These are phyloP conservation scores for Posidonia oceanica DNA, from an alignment of 116 monocot species.

Conservation along the genomic window DNA sequence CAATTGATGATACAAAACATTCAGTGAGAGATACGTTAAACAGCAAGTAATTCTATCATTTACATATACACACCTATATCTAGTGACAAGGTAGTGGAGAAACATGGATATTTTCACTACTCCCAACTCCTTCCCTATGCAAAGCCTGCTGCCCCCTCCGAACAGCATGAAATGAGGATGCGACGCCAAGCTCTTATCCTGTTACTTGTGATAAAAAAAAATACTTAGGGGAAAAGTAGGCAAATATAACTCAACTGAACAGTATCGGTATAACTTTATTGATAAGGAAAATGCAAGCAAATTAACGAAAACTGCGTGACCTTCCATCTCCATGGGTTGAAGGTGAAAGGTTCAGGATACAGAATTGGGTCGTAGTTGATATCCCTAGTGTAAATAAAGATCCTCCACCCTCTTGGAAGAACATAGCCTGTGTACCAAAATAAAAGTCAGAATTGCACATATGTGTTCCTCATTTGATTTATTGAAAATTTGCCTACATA, in stretches of 20 bases:
- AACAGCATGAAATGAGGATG: constrained; percentile 69
- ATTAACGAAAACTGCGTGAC: constrained; percentile 10
- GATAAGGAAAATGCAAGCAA: no score
- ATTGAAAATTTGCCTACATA: no score
- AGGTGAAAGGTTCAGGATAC: constrained; percentile 54
- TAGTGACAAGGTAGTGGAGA: constrained; percentile 78
- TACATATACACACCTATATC: constrained; percentile 15
- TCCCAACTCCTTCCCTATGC: constrained; percentile 79
- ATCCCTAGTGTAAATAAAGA: constrained; percentile 78
- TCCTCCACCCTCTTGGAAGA: constrained; percentile 86
- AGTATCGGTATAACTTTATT: no score
- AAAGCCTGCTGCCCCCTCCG: constrained; percentile 71
- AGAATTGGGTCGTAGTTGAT: constrained; percentile 61
- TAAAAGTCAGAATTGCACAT: constrained; percentile 5
- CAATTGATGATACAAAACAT: neutral
- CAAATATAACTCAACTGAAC: no score
- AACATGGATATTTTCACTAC: constrained; percentile 56
- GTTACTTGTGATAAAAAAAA: neutral
- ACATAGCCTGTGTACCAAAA: constrained; percentile 29
- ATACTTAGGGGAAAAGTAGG: no score
- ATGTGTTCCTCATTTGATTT: no score
- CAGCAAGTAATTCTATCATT: neutral
- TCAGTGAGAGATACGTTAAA: neutral
- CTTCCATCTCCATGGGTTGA: constrained; percentile 97
- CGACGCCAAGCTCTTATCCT: constrained; percentile 61